Evolutionary conservation across 768 basidiomycete genomes (phyloP), one percentile per base, ranked within the genome.

Genomic region (Mycena galericulata): DNA sequence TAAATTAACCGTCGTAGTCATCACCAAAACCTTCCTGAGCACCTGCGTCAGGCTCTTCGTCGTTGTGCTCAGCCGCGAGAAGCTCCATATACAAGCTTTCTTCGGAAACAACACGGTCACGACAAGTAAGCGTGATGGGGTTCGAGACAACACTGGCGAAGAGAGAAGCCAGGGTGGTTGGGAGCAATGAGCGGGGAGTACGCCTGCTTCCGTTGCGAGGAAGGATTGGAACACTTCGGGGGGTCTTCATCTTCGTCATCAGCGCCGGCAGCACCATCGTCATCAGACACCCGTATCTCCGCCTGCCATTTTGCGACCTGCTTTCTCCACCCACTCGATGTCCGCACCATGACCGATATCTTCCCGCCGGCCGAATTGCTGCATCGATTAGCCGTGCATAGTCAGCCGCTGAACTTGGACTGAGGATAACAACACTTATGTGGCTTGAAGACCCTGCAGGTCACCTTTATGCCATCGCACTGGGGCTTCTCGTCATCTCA

Each of bases 21-120:
- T 54, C 53, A 17, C 53, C 53, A 8, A 32, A 54, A 36, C 53
- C 53, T 20, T 54, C 53, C 53, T 54, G 53, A 54, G 32, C 53
- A 54, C 32, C 30, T 10, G 53, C 24, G n/a, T n/a, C 32, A 17
- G 32, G 53, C 53, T 54, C 53, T 36, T 54, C 53, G 17, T 36
- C 32, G 26, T 32, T 54, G 53, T 34, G 53, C 17, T 38, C 38
- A 9, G 38, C 38, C 17, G 38, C 38, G 10, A 38, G 38, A 38
- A 38, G 38, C n/a, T n/a, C n/a, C n/a, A n/a, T n/a, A n/a, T n/a
- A n/a, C n/a, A n/a, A n/a, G n/a, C n/a, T n/a, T n/a, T 38, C 38
- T 38, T 38, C 38, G 38, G 38, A 38, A 38, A 38, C 17, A 9
- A 38, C 38, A 9, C 38, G 38, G 10, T 38, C 10, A 38, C 38